A percentile compares a stretch with the other conserved stretches of the same genome.
phyloP scores from a whole-genome alignment of 805 yeast genomes.

The Ogataea glucozyma region DNA sequence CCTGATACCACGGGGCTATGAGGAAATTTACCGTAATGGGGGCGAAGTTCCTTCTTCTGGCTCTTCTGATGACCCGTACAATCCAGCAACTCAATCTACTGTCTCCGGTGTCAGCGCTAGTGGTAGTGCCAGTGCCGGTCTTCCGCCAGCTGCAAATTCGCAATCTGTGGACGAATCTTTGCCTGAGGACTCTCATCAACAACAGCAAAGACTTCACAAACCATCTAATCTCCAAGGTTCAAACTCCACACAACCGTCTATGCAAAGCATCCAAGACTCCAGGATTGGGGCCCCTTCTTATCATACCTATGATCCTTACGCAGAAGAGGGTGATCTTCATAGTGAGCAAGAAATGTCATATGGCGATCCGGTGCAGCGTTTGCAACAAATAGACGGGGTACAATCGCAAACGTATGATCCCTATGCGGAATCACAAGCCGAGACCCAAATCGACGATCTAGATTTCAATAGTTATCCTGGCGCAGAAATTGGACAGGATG shows the following conservation, averaged over 20 bases:
- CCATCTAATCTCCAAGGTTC: not conserved
- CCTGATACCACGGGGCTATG: constrained; percentile 27
- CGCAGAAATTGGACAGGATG: constrained; percentile 14
- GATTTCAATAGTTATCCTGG: constrained; percentile 34
- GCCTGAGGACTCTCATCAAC: not conserved
- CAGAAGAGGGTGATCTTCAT: constrained; percentile 14
- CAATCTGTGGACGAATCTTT: not conserved
- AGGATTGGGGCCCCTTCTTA: constrained; percentile 22
- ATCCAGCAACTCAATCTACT: constrained; percentile 26
- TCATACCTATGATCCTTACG: constrained; percentile 33
- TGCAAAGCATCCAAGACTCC: not conserved
- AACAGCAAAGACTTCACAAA: not conserved
- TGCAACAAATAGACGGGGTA: constrained; percentile 4
- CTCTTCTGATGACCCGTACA: constrained; percentile 22
- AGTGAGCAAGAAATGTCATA: constrained; percentile 12
- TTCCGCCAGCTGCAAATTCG: constrained; percentile 1
- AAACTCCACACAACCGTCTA: not conserved
- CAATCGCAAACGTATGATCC: constrained; percentile 22
- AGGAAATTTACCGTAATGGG: constrained; percentile 10
- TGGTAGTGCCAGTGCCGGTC: constrained; percentile 3
- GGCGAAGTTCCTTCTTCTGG: constrained; percentile 14
- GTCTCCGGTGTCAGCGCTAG: constrained; percentile 22
- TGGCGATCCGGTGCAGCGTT: not conserved
- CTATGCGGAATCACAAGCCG: constrained; percentile 24
- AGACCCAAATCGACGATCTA: constrained; percentile 17